Percentiles rank a stretch among this genome's conserved stretches.
phyloP scores from a whole-genome alignment of 1,284 basidiomycete species.

The Cystobasidium pallidum region DNA sequence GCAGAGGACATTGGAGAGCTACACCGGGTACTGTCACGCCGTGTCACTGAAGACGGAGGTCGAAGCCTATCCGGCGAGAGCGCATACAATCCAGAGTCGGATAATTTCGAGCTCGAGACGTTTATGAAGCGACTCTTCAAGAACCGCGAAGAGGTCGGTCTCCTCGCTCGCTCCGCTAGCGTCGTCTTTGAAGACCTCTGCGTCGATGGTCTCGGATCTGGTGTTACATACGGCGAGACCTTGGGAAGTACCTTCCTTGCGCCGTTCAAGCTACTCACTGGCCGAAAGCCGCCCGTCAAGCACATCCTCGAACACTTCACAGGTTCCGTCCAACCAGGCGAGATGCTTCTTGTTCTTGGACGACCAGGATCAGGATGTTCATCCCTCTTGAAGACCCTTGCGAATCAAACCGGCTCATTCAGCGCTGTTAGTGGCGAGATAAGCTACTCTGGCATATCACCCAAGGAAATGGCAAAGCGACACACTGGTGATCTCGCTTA shows the following conservation, averaged over 20 bases:
- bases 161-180: constrained; percentile 47
- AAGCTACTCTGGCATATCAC: constrained; percentile 62
- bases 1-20: constrained; percentile 34
- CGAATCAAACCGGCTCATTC: constrained; percentile 69
- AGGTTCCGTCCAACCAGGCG: constrained; percentile 62
- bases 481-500: constrained; percentile 44
- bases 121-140: constrained; percentile 53
- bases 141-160: constrained; percentile 51
- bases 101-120: constrained; percentile 56
- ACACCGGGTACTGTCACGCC: constrained; percentile 20
- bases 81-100: constrained; percentile 49
- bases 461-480: constrained; percentile 33
- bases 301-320: constrained; percentile 62
- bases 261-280: constrained; percentile 47
- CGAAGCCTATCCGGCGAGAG: not conserved
- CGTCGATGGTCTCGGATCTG: constrained; percentile 47
- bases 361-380: constrained; percentile 76
- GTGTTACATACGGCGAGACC: constrained; percentile 48
- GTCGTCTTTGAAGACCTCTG: constrained; percentile 50
- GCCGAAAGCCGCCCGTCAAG: constrained; percentile 58
- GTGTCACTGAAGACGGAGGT: constrained; percentile 9
- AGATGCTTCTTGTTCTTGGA: constrained; percentile 66
- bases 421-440: constrained; percentile 66
- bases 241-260: constrained; percentile 41
- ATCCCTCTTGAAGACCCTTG: constrained; percentile 71